A percentile compares a stretch with the other conserved stretches of the same genome.
phyloP scores from a whole-genome alignment of 2,329 filamentous ascomycete genomes.

The Ophiostoma perfectum region DNA sequence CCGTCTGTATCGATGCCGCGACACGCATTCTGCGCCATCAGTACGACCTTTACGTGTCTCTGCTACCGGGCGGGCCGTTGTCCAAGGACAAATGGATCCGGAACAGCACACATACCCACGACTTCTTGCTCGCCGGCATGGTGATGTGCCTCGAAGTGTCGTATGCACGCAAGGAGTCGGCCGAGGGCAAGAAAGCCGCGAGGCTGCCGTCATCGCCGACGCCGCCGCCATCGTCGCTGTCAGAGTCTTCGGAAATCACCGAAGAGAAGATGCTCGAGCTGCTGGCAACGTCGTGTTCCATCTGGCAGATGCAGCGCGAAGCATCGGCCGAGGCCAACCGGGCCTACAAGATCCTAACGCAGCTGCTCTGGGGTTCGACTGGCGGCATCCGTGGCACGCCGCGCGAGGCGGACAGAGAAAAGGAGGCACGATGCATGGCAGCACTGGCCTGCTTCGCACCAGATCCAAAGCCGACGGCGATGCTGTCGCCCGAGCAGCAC shows the following conservation, averaged over 20 bases:
- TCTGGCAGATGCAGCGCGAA: slow-evolving; percentile 30
- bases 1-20: slow-evolving; percentile 42
- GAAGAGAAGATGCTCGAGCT: slow-evolving; percentile 29
- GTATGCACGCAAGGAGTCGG: slow-evolving; percentile 22
- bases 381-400: background rate
- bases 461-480: background rate
- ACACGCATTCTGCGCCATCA: slow-evolving; percentile 41
- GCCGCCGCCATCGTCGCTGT: background rate
- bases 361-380: slow-evolving; percentile 28
- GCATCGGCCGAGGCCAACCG: slow-evolving; percentile 31
- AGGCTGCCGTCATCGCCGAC: background rate
- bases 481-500: background rate
- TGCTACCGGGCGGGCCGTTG: slow-evolving; percentile 38
- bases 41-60: slow-evolving; percentile 38
- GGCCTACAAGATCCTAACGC: slow-evolving; percentile 32
- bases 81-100: slow-evolving; percentile 40
- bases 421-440: background rate
- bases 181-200: background rate
- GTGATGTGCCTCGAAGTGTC: slow-evolving; percentile 40
- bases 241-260: background rate
- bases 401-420: background rate
- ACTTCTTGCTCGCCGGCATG: slow-evolving; percentile 45
- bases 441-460: background rate
- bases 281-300: slow-evolving; percentile 29
- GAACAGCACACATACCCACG: slow-evolving; percentile 39